Evolutionary conservation across 352 stramenopile species (phyloP), one percentile per base, ranked within the genome.

Genomic region (Globisporangium barbulae): DNA sequence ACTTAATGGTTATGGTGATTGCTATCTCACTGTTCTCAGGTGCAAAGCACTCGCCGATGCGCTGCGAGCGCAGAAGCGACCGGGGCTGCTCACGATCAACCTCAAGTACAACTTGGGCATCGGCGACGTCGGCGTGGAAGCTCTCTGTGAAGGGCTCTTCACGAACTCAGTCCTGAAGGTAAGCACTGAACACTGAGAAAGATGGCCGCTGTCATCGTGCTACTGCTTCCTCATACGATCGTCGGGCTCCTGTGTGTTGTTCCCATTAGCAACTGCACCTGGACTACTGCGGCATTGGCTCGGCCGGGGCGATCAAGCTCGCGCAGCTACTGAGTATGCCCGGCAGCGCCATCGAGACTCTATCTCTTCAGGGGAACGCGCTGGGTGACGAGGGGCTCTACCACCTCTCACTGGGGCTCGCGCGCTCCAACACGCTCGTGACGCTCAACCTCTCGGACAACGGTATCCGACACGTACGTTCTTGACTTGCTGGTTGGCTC

Each of bases 401-500:
- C 3, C 75, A 91, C 50, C 76, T 94, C 45, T 91, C 85, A 9
- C 73, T 90, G 6, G 85, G 85, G 5, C 80, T 94, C 25, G 81
- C 79, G 17, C 74, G 85, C 6, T 76, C 81, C 2, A 76, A 79
- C 3, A 74, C 71, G 19, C 73, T 94, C 19, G 71, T 64, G n/a
- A 84, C 69, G 7, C 71, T 94, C 22, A 93, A 91, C 41, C 69
- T 94, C 33, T 82, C 83, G 8, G 85, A 94, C 72, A 94, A 94
- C 45, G 81, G 70, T 49, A 90, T 93, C 54, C 83, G 83, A 30
- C 84, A 91, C 50, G 85, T 88, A 71, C 25, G 69, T 62, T 10
- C n/a, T 31, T 13, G 5, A 9, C 42, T 62, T 19, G n/a, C 0
- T 59, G 28, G 10, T 17, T 60, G 17, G 25, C 25, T 28, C 25